Percentiles rank a stretch among this genome's conserved stretches.
Conservation (phyloP, 768 basidiomycete species). For the Lentinula detonsa region DNA sequence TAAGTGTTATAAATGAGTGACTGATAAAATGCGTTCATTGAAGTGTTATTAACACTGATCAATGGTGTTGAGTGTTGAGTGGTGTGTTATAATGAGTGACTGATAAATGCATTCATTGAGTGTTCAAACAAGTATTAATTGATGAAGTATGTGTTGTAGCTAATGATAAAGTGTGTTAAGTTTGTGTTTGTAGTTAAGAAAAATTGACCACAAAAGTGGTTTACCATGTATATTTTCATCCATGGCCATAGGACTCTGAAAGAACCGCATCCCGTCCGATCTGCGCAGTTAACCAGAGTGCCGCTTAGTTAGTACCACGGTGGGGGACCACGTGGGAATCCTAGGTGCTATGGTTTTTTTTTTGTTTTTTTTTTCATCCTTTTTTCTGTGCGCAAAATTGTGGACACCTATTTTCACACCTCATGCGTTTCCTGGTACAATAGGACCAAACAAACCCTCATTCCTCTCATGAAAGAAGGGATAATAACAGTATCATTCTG, state of each 20-base stretch:
- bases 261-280: constrained; percentile 55
- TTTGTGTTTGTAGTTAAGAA: too few relatives aligned
- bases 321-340: constrained; percentile 62
- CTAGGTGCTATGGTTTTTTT: constrained; percentile 47
- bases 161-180: constrained; percentile 5
- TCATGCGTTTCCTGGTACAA: background rate
- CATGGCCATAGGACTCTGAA: constrained; percentile 46
- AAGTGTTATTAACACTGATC: too few relatives aligned
- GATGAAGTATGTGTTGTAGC: background rate
- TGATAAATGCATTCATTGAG: too few relatives aligned
- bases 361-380: constrained; percentile 15
- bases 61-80: too few relatives aligned
- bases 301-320: constrained; percentile 60
- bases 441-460: background rate
- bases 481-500: background rate
- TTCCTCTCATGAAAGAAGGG: background rate
- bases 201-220: constrained; percentile 3
- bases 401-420: background rate
- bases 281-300: constrained; percentile 61
- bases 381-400: background rate
- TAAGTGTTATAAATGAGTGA: too few relatives aligned
- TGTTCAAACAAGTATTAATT: constrained; percentile 2
- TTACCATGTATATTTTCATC: constrained; percentile 15
- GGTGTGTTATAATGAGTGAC: too few relatives aligned
- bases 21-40: too few relatives aligned